Percentiles rank a stretch among this genome's conserved stretches.
These are phyloP conservation scores for Phytophthora foliorum DNA, from an alignment of 352 stramenopile genomes.

Conservation along the genomic window DNA sequence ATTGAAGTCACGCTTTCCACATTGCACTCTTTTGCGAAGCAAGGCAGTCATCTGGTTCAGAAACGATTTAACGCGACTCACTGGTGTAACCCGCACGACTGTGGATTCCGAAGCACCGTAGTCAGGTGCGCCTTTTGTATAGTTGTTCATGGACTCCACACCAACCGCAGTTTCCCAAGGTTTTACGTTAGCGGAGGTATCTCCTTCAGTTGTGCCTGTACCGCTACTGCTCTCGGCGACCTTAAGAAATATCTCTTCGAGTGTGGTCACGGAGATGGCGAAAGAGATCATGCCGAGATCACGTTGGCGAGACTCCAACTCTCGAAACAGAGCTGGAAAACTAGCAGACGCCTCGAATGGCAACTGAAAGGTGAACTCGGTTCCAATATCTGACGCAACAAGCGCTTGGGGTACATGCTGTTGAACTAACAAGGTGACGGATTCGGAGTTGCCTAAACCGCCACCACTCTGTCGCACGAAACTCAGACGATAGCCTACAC, in stretches of 20 bases:
- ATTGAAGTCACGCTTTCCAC: slow-evolving; percentile 65
- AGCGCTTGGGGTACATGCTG: slow-evolving; percentile 47
- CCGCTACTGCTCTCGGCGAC: slow-evolving; percentile 62
- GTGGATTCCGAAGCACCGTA: not conserved
- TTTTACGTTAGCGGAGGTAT: not conserved
- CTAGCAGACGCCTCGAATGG: slow-evolving; percentile 59
- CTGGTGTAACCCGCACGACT: not conserved
- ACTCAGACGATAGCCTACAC: slow-evolving; percentile 81
- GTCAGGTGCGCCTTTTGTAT: slow-evolving; percentile 1
- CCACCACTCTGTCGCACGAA: slow-evolving; percentile 44
- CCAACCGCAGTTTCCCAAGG: slow-evolving; percentile 12
- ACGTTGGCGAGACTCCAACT: slow-evolving; percentile 57
- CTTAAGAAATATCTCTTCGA: slow-evolving; percentile 93
- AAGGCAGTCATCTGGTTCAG: slow-evolving; percentile 63
- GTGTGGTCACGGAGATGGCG: slow-evolving; percentile 84
- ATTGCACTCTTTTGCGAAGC: slow-evolving; percentile 63
- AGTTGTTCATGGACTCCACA: slow-evolving; percentile 11
- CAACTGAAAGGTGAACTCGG: slow-evolving; percentile 83
- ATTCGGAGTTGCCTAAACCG: not conserved
- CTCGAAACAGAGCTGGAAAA: slow-evolving; percentile 83
- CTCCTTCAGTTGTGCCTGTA: not conserved
- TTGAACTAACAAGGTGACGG: slow-evolving; percentile 37
- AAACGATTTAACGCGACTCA: slow-evolving; percentile 6
- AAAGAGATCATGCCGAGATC: slow-evolving; percentile 64
- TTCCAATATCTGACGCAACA: slow-evolving; percentile 70